Evolutionary conservation across 2,329 filamentous ascomycete species (phyloP), one percentile per base, ranked within the genome.

Genomic region (Pezicula rhizophila): DNA sequence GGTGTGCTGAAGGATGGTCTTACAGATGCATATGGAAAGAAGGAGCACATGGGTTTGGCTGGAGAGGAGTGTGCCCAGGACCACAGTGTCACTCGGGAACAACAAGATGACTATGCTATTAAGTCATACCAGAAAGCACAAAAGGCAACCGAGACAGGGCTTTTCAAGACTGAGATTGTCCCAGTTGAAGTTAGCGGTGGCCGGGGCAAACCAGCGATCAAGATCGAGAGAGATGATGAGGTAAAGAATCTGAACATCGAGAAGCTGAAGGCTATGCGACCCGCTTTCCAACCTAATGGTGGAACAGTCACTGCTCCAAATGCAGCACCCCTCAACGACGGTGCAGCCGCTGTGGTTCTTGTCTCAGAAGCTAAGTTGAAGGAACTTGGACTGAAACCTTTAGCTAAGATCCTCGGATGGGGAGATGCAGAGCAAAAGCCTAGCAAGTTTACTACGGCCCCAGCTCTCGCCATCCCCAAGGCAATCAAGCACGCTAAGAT

Each of bases 401-500:
- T 99, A 55, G 93, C 89, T 66, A 96, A 95, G 79, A 97, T 99
- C 64, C 84, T 93, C 53, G 93, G 93, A 63, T 99, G 93, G 93
- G 93, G 84, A 61, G 93, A 99, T 66, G 92, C 93, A 50, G 93
- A 87, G 55, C 85, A 95, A 58, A 82, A 88, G 65, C 92, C 93
- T 37, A 87, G 85, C 74, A 93, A 93, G 69, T 99, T 99, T 80
- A 99, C 93, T 58, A 93, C 90, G 43, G 87, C 93, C 8, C 93
- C 93, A 8, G 81, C 93, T 17, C 80, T 97, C 49, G 93, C 93
- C 57, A 95, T 99, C 62, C 93, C 93, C 68, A 99, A 97, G 78
- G 93, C 93, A 50, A 81, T 99, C 65, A 90, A 92, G 78, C 92
- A 99, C 72, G 93, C 93, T 53, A 87, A 88, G 54, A 73, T 99